Evolutionary conservation across 1,139 yeast species (phyloP).

Genomic region (Meyerozyma smithsonii): DNA sequence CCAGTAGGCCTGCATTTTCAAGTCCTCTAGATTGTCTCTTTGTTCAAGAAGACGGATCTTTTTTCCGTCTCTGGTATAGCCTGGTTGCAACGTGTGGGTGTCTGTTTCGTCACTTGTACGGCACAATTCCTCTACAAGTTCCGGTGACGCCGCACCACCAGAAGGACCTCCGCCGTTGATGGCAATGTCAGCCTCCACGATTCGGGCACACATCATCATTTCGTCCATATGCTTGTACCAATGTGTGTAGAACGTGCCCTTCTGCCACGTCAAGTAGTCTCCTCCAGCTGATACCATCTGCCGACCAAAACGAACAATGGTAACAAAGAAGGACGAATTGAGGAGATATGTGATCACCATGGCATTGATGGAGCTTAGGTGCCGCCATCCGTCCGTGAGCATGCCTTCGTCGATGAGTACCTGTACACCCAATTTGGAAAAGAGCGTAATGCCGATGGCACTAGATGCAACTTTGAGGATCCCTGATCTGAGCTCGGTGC

Average conservation of each 20-base stretch:
- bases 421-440: conserved; percentile 37
- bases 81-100: conserved; percentile 27
- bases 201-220: conserved; percentile 59
- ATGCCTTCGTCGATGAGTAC: conserved; percentile 30
- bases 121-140: conserved; percentile 37
- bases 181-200: conserved; percentile 60
- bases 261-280: conserved; percentile 54
- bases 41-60: conserved; percentile 37
- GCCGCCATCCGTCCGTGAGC: conserved; percentile 35
- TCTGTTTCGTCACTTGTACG: conserved; percentile 22
- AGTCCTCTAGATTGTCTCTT: conserved; percentile 46
- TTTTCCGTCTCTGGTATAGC: conserved; percentile 34
- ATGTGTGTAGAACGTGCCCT: conserved; percentile 60
- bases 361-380: conserved; percentile 48
- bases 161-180: conserved; percentile 40
- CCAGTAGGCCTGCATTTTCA: conserved; percentile 72
- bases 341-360: conserved; percentile 61
- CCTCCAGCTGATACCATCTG: conserved; percentile 47
- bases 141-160: conserved; percentile 32
- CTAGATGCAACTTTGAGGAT: conserved; percentile 26
- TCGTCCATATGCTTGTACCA: conserved; percentile 69
- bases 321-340: conserved; percentile 57
- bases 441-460: conserved; percentile 30
- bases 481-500: conserved; percentile 25
- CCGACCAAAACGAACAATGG: conserved; percentile 57